Percentiles rank a stretch among this genome's conserved stretches.
Conservation (phyloP, 2,329 filamentous ascomycete species). For the Pyrenophora teres region DNA sequence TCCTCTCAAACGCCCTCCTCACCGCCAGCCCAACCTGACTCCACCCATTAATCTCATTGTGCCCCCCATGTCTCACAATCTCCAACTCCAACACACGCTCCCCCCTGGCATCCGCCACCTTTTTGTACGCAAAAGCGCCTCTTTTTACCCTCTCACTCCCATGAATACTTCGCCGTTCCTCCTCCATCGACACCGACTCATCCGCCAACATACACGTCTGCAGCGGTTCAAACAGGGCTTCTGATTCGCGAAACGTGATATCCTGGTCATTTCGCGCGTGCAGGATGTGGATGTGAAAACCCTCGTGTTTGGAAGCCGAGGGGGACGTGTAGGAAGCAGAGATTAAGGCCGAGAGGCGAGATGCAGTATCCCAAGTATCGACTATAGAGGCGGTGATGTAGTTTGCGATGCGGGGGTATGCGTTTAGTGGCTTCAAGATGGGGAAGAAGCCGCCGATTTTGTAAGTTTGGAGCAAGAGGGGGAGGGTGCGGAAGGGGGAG, state of each 20-base stretch:
- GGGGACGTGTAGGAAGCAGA: neutral
- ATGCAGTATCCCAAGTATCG: conserved; percentile 80
- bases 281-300: conserved; percentile 63
- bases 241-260: conserved; percentile 74
- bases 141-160: conserved; percentile 39
- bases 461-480: conserved; percentile 75
- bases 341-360: conserved; percentile 63
- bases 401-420: conserved; percentile 67
- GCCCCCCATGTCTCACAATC: conserved; percentile 55
- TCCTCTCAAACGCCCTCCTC: conserved; percentile 67
- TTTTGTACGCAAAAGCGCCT: conserved; percentile 45
- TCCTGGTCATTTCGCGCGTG: conserved; percentile 83
- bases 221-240: conserved; percentile 34
- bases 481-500: conserved; percentile 76
- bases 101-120: conserved; percentile 34
- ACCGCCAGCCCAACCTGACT: conserved; percentile 67
- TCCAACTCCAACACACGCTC: conserved; percentile 48
- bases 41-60: conserved; percentile 71
- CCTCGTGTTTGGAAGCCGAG: neutral
- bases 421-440: conserved; percentile 73
- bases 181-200: conserved; percentile 15
- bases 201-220: conserved; percentile 37
- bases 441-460: conserved; percentile 78
- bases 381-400: conserved; percentile 67
- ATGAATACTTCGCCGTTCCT: conserved; percentile 40